Evolutionary conservation across 2,329 filamentous ascomycete genomes (phyloP).

Genomic region (Cadophora gregata): DNA sequence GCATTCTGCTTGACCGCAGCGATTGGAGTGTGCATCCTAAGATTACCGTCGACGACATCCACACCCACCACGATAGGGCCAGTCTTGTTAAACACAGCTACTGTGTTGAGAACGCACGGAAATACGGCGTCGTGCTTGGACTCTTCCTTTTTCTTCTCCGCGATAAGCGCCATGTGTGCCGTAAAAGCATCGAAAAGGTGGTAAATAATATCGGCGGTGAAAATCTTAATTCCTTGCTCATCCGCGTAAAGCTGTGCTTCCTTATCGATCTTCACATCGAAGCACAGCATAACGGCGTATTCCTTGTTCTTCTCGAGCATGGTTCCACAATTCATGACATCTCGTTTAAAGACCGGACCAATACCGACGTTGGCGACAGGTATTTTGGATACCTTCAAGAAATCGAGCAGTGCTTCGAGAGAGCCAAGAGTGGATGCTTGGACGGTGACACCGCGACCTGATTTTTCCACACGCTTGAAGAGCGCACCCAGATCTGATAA

Average conservation of each 20-base stretch:
- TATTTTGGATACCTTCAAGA: constrained; percentile 95
- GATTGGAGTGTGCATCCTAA: constrained; percentile 88
- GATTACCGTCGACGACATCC: constrained; percentile 89
- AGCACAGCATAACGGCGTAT: constrained; percentile 98
- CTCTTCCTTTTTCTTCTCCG: constrained; percentile 94
- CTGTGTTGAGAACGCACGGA: constrained; percentile 87
- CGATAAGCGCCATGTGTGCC: constrained; percentile 86
- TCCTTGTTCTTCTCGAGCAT: constrained; percentile 97
- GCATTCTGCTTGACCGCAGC: constrained; percentile 84
- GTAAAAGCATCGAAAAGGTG: constrained; percentile 97
- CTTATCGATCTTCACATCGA: constrained; percentile 99
- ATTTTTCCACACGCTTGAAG: constrained; percentile 88
- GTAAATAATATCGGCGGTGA: constrained; percentile 99
- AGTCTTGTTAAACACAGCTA: constrained; percentile 99
- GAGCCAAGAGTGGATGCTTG: constrained; percentile 98
- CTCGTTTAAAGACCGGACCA: constrained; percentile 96
- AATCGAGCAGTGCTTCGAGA: constrained; percentile 93
- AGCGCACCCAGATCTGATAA: constrained; percentile 92
- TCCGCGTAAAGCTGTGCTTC: constrained; percentile 91
- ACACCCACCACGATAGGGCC: constrained; percentile 93
- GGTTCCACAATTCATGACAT: constrained; percentile 92
- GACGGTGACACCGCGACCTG: constrained; percentile 92
- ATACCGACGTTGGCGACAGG: constrained; percentile 97
- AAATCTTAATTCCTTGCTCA: constrained; percentile 94
- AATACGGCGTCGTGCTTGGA: constrained; percentile 95